Conservation (phyloP, 1,284 basidiomycete species). For the Neotropicomus parvogracilis region DNA sequence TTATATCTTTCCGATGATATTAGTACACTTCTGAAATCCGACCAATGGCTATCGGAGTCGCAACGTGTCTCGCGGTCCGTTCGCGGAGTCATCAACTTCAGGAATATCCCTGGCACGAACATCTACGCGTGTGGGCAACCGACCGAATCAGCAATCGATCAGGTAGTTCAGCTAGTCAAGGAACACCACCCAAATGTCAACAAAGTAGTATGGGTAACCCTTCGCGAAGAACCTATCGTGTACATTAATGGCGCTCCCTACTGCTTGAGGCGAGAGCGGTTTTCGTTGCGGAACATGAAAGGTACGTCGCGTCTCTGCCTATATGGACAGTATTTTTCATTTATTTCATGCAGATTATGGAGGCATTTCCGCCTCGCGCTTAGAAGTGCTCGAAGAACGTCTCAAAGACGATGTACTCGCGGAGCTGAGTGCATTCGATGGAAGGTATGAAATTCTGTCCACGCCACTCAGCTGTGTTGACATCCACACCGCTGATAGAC, state of each 20-base stretch:
- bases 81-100: constrained; percentile 93
- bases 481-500: constrained; percentile 29
- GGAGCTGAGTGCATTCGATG: constrained; percentile 82
- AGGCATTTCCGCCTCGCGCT: constrained; percentile 83
- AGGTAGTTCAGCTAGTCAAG: constrained; percentile 74
- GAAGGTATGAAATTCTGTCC: constrained; percentile 48
- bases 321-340: constrained; percentile 4
- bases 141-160: constrained; percentile 84
- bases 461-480: not conserved
- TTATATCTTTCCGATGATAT: constrained; percentile 1
- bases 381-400: constrained; percentile 90
- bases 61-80: constrained; percentile 63
- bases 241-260: constrained; percentile 89
- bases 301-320: constrained; percentile 38
- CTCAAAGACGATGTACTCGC: constrained; percentile 86
- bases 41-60: constrained; percentile 82
- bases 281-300: constrained; percentile 84
- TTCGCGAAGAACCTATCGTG: constrained; percentile 92
- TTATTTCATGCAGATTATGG: constrained; percentile 65
- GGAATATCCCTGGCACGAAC: constrained; percentile 78
- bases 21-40: constrained; percentile 86
- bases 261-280: constrained; percentile 74
- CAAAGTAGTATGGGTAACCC: constrained; percentile 86
- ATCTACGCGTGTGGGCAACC: constrained; percentile 94
- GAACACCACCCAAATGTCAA: constrained; percentile 56